Evolutionary conservation across 345 rosid genomes (phyloP).

Genomic region (Raphanus sativus): DNA sequence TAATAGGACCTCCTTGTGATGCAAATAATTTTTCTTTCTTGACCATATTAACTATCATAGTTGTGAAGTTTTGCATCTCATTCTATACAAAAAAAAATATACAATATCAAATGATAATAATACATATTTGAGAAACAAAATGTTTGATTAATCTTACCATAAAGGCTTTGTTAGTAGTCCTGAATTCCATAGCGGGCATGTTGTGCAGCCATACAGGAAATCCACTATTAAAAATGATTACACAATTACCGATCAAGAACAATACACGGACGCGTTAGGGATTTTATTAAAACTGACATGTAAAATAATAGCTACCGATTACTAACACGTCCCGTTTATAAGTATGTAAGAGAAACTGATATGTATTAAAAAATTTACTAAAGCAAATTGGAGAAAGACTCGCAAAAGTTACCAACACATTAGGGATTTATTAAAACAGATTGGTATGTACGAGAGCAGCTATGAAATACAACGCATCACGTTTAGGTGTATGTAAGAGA

Average conservation of each 20-base stretch:
- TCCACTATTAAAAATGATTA: constrained; percentile 35
- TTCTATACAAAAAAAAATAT: constrained; percentile 27
- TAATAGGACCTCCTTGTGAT: constrained; percentile 78
- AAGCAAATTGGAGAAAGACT: not conserved
- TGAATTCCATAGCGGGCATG: constrained; percentile 43
- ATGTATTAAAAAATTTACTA: not conserved
- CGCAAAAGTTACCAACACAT: not conserved
- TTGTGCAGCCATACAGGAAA: constrained; percentile 72
- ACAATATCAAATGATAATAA: not conserved
- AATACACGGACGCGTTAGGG: not conserved
- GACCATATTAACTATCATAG: constrained; percentile 60
- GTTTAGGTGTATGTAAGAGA: not conserved
- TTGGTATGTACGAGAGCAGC: not conserved
- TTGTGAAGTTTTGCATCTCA: constrained; percentile 76
- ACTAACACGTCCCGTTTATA: not conserved
- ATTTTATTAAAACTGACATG: not conserved
- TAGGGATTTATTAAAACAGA: not conserved
- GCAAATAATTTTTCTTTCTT: constrained; percentile 59
- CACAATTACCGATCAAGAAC: not conserved
- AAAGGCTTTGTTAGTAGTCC: constrained; percentile 51
- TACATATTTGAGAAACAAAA: not conserved
- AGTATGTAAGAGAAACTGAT: not conserved
- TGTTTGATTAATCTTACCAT: constrained; percentile 34
- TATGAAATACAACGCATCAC: not conserved
- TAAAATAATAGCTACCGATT: not conserved